Conservation (phyloP, 2,329 filamentous ascomycete species). For the Fusarium decemcellulare region DNA sequence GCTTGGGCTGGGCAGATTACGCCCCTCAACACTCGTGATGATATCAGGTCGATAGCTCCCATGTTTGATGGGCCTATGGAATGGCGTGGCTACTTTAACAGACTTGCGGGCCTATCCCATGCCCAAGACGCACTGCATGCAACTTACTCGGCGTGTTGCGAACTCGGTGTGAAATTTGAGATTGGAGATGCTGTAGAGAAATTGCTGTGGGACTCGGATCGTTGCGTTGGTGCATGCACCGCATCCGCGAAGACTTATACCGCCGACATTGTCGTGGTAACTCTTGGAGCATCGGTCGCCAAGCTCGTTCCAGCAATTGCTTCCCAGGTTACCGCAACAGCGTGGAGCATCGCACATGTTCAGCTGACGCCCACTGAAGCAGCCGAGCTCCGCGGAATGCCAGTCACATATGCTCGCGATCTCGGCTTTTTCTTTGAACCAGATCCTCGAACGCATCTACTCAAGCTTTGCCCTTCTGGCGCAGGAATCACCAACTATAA, state of each 20-base stretch:
- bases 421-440: constrained; percentile 76
- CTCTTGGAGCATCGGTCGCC: constrained; percentile 64
- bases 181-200: constrained; percentile 42
- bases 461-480: constrained; percentile 72
- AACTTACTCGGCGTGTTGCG: constrained; percentile 58
- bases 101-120: constrained; percentile 68
- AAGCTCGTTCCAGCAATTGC: constrained; percentile 63
- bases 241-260: constrained; percentile 12
- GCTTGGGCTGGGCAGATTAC: constrained; percentile 39
- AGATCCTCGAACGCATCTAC: constrained; percentile 66
- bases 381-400: constrained; percentile 67
- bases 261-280: constrained; percentile 60
- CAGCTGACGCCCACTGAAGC: constrained; percentile 68
- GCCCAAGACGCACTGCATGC: constrained; percentile 64
- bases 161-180: constrained; percentile 56
- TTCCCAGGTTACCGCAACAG: constrained; percentile 65
- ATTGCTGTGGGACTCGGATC: constrained; percentile 6
- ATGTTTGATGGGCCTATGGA: constrained; percentile 61
- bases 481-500: constrained; percentile 65
- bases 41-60: constrained; percentile 54
- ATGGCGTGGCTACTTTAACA: constrained; percentile 73
- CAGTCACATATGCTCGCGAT: constrained; percentile 71
- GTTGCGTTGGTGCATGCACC: constrained; percentile 19
- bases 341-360: constrained; percentile 71
- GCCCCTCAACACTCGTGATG: constrained; percentile 56